A percentile compares a stretch with the other conserved stretches of the same genome.
Evolutionary conservation across 1,139 yeast genomes (phyloP).

Genomic region (Kluyveromyces sp.): DNA sequence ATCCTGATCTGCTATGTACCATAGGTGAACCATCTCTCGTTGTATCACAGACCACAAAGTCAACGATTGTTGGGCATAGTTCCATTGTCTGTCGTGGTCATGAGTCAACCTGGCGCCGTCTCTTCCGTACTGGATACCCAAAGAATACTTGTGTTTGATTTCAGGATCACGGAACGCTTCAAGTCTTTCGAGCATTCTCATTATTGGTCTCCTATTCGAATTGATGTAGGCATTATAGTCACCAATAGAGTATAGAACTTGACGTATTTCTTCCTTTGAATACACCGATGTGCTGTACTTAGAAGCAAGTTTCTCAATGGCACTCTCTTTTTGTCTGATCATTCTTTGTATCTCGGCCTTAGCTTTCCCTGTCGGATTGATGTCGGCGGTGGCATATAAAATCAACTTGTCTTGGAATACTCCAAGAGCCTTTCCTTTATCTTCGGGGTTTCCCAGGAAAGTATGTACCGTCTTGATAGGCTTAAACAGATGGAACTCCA

Average conservation of each 20-base stretch:
- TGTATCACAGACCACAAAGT: constrained; percentile 67
- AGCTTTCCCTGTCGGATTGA: constrained; percentile 49
- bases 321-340: constrained; percentile 54
- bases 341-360: constrained; percentile 46
- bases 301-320: constrained; percentile 50
- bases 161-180: constrained; percentile 43
- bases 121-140: constrained; percentile 57
- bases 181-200: constrained; percentile 50
- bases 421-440: constrained; percentile 35
- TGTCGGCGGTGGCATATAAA: constrained; percentile 57
- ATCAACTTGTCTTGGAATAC: constrained; percentile 51
- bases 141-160: constrained; percentile 35
- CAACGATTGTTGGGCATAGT: constrained; percentile 63
- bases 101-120: constrained; percentile 65
- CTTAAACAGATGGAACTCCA: constrained; percentile 65
- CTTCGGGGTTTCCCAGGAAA: constrained; percentile 37
- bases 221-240: constrained; percentile 68
- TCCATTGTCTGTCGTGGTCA: constrained; percentile 59
- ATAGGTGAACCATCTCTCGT: constrained; percentile 63
- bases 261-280: constrained; percentile 53
- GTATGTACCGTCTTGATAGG: constrained; percentile 57
- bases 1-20: constrained; percentile 69
- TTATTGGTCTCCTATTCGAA: constrained; percentile 57
- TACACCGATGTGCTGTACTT: constrained; percentile 34
- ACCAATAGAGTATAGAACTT: constrained; percentile 63